Evolutionary conservation across 2,329 filamentous ascomycete genomes (phyloP).

Genomic region (Piedraia hortae): DNA sequence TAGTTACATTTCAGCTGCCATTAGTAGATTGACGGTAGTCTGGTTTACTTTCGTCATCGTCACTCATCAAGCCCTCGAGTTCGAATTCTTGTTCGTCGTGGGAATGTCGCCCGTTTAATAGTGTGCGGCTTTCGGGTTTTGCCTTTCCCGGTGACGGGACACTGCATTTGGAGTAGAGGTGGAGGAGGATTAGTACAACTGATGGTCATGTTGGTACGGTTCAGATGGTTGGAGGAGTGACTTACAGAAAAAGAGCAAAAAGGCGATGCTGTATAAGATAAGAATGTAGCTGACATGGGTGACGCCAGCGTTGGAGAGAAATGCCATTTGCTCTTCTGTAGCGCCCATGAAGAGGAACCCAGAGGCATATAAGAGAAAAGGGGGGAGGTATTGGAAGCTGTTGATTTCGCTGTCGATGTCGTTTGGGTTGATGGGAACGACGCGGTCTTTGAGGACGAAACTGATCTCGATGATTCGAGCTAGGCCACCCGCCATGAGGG

Average conservation of each 20-base stretch:
- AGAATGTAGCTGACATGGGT: conserved; percentile 81
- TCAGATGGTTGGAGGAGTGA: conserved; percentile 3
- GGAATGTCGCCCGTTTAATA: conserved; percentile 32
- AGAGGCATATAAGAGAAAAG: conserved; percentile 49
- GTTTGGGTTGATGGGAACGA: conserved; percentile 11
- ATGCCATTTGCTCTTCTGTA: conserved; percentile 79
- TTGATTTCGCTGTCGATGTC: conserved; percentile 13
- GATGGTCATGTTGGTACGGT: conserved; percentile 1
- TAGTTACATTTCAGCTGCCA: too few species aligned
- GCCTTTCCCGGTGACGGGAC: conserved; percentile 13
- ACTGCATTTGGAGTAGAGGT: conserved; percentile 46
- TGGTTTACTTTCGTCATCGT: conserved; percentile 75
- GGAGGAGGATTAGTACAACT: conserved; percentile 61
- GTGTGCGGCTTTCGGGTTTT: conserved; percentile 7
- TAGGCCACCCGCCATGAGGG: conserved; percentile 67
- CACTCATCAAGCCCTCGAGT: conserved; percentile 66
- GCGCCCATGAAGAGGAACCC: conserved; percentile 96
- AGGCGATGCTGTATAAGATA: conserved; percentile 71
- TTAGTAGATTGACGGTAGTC: too few species aligned
- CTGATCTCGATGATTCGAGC: conserved; percentile 73
- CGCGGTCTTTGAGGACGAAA: conserved; percentile 54
- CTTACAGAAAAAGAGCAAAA: conserved; percentile 65
- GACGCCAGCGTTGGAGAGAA: conserved; percentile 45
- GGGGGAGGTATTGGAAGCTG: conserved; percentile 23
- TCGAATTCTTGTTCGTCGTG: conserved; percentile 81